phyloP scores from a whole-genome alignment of 129 eudicot genomes.

The Logfia minima region DNA sequence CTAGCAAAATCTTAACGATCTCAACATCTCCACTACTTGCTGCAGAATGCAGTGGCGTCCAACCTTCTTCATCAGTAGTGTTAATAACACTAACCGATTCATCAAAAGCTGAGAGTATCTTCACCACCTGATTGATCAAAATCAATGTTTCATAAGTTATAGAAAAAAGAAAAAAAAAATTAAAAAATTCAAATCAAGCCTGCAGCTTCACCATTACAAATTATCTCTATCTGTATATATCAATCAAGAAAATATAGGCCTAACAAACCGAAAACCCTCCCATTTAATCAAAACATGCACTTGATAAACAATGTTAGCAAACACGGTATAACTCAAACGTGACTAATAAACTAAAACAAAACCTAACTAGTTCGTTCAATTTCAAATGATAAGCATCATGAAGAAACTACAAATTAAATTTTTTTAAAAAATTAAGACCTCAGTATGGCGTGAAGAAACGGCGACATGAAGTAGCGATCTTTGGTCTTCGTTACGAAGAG shows the following conservation, averaged over 20 bases:
- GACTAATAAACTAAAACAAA: neutral
- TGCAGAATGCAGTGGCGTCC: constrained; percentile 94
- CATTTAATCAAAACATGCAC: neutral
- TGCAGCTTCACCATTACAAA: constrained; percentile 1
- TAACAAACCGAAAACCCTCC: constrained; percentile 1
- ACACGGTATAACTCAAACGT: neutral
- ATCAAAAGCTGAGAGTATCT: constrained; percentile 65
- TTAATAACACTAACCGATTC: constrained; percentile 56
- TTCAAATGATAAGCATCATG: neutral
- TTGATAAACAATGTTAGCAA: neutral
- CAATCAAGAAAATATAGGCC: neutral
- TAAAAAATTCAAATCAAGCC: neutral
- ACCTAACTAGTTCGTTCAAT: neutral
- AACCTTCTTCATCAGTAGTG: constrained; percentile 82
- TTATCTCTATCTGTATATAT: neutral
- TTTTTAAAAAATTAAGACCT: constrained; percentile 44
- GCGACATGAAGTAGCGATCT: constrained; percentile 94
- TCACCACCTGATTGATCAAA: constrained; percentile 58
- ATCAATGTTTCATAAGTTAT: constrained; percentile 3
- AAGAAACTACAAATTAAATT: neutral
- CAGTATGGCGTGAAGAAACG: constrained; percentile 52
- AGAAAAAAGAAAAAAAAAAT: neutral
- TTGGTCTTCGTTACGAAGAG: constrained; percentile 75
- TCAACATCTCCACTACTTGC: constrained; percentile 83
- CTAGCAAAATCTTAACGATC: constrained; percentile 66